phyloP scores from a whole-genome alignment of 2,329 filamentous ascomycete species.

The Xylariaceae sp. region DNA sequence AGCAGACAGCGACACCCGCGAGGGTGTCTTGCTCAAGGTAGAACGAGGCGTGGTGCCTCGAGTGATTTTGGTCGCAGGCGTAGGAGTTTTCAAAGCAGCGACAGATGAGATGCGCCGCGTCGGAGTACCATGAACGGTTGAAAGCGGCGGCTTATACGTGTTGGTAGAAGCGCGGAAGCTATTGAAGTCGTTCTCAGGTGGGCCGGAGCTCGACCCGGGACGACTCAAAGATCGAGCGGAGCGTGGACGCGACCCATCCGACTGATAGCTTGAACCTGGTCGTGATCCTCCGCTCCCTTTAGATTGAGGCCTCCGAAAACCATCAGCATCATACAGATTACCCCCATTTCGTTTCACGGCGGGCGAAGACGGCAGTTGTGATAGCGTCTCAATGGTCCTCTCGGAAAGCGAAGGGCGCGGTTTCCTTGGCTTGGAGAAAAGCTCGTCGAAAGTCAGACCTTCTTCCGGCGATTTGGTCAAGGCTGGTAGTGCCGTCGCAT shows the following conservation, averaged over 20 bases:
- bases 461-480: constrained; percentile 16
- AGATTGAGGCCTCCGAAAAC: constrained; percentile 51
- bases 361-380: constrained; percentile 74
- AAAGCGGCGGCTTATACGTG: constrained; percentile 39
- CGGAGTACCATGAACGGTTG: constrained; percentile 42
- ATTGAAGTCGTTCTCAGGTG: constrained; percentile 33
- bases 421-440: constrained; percentile 14
- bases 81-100: constrained; percentile 28
- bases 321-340: constrained; percentile 67
- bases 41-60: constrained; percentile 19
- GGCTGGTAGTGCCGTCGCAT: constrained; percentile 18
- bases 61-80: constrained; percentile 26
- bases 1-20: constrained; percentile 29
- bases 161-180: constrained; percentile 41
- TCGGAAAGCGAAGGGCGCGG: constrained; percentile 66
- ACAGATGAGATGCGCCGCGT: constrained; percentile 28
- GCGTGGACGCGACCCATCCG: constrained; percentile 51
- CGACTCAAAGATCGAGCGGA: constrained; percentile 48
- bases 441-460: constrained; percentile 20
- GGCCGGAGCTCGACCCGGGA: constrained; percentile 51
- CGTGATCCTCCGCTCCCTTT: constrained; percentile 48
- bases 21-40: constrained; percentile 27
- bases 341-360: constrained; percentile 62
- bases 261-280: constrained; percentile 58
- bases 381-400: constrained; percentile 79